Evolutionary conservation across 495 filamentous ascomycete genomes (phyloP).

Genomic region (Penicillium simplicissimum): DNA sequence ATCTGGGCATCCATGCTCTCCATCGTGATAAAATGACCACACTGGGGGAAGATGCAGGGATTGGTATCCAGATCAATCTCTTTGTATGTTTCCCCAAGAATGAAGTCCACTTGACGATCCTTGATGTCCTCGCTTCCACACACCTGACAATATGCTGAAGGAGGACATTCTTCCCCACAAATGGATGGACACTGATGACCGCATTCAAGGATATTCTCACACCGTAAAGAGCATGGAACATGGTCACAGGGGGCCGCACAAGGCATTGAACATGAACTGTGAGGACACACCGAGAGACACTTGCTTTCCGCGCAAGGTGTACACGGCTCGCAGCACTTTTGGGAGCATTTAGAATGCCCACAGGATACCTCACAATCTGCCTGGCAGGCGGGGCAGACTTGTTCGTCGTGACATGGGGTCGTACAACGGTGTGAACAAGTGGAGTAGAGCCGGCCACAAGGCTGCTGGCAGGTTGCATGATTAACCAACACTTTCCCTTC

Average conservation of each 20-base stretch:
- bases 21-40: constrained; percentile 66
- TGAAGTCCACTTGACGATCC: constrained; percentile 1
- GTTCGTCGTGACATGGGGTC: constrained; percentile 53
- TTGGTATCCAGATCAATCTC: constrained; percentile 59
- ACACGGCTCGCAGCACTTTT: constrained; percentile 64
- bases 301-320: constrained; percentile 58
- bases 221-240: constrained; percentile 67
- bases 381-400: constrained; percentile 55
- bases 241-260: constrained; percentile 62
- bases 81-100: constrained; percentile 37
- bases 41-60: constrained; percentile 63
- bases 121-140: constrained; percentile 9
- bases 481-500: constrained; percentile 13
- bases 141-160: constrained; percentile 1
- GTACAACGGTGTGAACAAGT: constrained; percentile 62
- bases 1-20: constrained; percentile 67
- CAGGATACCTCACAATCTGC: constrained; percentile 62
- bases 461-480: constrained; percentile 53
- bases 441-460: constrained; percentile 54
- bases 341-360: constrained; percentile 59
- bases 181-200: constrained; percentile 69
- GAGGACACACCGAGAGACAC: constrained; percentile 59
- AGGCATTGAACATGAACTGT: constrained; percentile 62
- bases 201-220: constrained; percentile 56
- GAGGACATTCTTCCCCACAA: constrained; percentile 67